Base-by-base conservation (phyloP, 2,329 filamentous ascomycete genomes). In the Biscogniauxia mediterranea region DNA sequence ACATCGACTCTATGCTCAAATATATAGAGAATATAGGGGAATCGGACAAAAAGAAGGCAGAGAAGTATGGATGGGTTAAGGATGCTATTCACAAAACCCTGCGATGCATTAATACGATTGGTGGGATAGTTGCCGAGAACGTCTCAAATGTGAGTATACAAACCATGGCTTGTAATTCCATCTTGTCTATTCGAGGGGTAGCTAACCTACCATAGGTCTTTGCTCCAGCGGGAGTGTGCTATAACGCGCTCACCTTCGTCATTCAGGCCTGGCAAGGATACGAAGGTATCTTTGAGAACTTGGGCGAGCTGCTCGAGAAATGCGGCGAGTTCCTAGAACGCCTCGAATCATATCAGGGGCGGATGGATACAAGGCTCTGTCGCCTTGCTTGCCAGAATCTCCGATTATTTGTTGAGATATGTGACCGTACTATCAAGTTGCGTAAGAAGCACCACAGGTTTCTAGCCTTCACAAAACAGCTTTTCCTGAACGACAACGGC, bases 221-320 rank as follows among this genome's bases (percentile, higher is more conserved):
- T 51, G 74, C 67, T 19, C 74, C 74, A 7, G 68, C 74, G 9
- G 66, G 69, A 9, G 74, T 71, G 65, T 75, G 73, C 60, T 76
- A 71, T 53, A 74, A 71, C 61, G 74, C 74, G n/a, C 70, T 76
- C 19, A 74, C 73, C 11, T 76, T 75, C 58, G 74, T 75, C 56
- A 73, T 76, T 19, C 65, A 69, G 58, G 74, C 73, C 19, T 76
- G 74, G 73, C 69, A 73, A 56, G 71, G 71, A 11, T 75, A 75
- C 59, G 70, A 74, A 52, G 73, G 72, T 52, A 73, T 74, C 5
- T 74, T 76, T 17, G 71, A 70, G 38, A 75, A 72, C 38, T 69
- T 77, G 5, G 69, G 64, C 0, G 70, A 71, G 61, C 63, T 76
- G 9, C 66, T 73, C 4, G 69, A 73, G 58, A 74, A 72, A 59